Percentiles rank a stretch among this genome's conserved stretches.
Evolutionary conservation across 176 grass and related monocot species (phyloP).

Genomic region (Ananas comosus): DNA sequence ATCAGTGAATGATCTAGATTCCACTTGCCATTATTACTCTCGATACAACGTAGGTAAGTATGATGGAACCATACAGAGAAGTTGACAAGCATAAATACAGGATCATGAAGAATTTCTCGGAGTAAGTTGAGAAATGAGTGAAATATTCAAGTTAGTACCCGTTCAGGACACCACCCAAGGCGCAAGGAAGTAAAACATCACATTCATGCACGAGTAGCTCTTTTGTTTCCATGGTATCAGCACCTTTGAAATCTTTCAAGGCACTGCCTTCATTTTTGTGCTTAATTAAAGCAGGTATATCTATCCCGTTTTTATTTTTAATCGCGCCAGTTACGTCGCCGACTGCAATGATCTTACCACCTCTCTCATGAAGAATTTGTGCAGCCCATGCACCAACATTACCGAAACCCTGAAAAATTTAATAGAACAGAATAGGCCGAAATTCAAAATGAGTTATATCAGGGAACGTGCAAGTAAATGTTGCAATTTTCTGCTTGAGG

Average conservation of each 20-base stretch:
- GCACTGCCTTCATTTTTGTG: conserved; percentile 42
- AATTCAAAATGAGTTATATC: not conserved
- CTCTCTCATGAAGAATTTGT: conserved; percentile 62
- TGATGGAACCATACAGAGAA: no score
- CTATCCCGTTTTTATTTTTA: conserved; percentile 56
- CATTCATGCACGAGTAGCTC: conserved; percentile 70
- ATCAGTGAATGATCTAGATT: no score
- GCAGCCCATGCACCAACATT: conserved; percentile 98
- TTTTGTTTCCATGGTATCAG: conserved; percentile 47
- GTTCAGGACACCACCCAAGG: conserved; percentile 86
- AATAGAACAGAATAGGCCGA: not conserved
- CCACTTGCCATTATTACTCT: no score
- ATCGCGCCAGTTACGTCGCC: conserved; percentile 75
- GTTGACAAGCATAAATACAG: no score
- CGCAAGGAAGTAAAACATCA: conserved; percentile 86
- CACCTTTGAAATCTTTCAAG: conserved; percentile 59
- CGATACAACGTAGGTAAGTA: no score
- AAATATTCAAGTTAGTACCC: conserved; percentile 29
- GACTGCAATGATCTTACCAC: conserved; percentile 85
- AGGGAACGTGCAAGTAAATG: no score
- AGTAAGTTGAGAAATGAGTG: not conserved
- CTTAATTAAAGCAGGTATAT: conserved; percentile 62
- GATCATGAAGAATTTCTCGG: no score
- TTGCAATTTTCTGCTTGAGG: no score
- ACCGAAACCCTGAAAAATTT: conserved; percentile 61